phyloP scores from a whole-genome alignment of 768 basidiomycete species.

The Floccularia luteovirens region DNA sequence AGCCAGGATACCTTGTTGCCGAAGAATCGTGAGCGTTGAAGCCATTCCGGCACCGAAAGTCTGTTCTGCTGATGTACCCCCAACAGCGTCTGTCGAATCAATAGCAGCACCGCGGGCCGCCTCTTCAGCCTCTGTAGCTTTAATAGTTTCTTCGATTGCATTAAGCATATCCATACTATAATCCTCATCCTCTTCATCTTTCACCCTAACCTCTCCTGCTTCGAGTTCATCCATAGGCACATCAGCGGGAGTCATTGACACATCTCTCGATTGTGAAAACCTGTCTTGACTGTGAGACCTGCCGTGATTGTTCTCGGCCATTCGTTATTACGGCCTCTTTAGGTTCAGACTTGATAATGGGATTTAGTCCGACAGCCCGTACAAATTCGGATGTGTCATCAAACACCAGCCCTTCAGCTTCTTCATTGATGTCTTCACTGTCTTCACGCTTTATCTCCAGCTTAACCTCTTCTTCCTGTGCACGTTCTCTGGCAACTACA shows the following conservation, averaged over 20 bases:
- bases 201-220: constrained; percentile 72
- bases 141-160: constrained; percentile 66
- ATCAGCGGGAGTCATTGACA: constrained; percentile 53
- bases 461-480: constrained; percentile 36
- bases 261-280: constrained; percentile 40
- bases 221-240: constrained; percentile 68
- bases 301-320: neutral
- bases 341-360: constrained; percentile 37
- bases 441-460: constrained; percentile 40
- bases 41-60: constrained; percentile 82
- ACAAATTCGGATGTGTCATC: constrained; percentile 98
- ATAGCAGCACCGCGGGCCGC: constrained; percentile 19
- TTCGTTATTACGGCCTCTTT: constrained; percentile 19
- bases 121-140: constrained; percentile 53
- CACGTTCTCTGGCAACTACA: constrained; percentile 59
- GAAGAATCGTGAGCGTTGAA: constrained; percentile 80
- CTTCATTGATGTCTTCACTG: constrained; percentile 20
- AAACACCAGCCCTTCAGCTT: constrained; percentile 65
- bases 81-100: constrained; percentile 16
- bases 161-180: constrained; percentile 70
- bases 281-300: constrained; percentile 5
- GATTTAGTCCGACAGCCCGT: constrained; percentile 68
- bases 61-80: constrained; percentile 67
- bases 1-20: constrained; percentile 86
- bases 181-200: constrained; percentile 72